phyloP scores from a whole-genome alignment of 345 rosid genomes.

The Nephelium lappaceum region DNA sequence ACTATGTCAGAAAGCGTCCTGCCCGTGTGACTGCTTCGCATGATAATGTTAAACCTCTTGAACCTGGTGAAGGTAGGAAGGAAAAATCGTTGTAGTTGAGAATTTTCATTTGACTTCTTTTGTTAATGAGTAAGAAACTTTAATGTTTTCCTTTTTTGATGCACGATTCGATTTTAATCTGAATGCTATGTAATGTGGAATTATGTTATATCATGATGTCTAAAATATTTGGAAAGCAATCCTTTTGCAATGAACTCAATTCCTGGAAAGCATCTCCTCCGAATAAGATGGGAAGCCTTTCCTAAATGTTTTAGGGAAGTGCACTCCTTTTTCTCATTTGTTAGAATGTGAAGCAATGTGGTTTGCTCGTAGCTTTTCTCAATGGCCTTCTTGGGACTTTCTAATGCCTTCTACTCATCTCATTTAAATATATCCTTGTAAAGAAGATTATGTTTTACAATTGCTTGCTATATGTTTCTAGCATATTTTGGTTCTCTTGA shows the following conservation, averaged over 20 bases:
- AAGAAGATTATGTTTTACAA: neutral
- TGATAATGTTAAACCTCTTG: constrained; percentile 35
- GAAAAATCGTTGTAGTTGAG: neutral
- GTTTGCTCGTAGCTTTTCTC: neutral
- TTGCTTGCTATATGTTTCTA: neutral
- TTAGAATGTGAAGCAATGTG: neutral
- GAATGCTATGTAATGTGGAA: neutral
- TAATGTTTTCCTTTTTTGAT: neutral
- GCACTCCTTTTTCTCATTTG: neutral
- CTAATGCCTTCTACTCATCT: neutral
- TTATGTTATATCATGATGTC: neutral
- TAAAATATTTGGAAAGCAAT: neutral
- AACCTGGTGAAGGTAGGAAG: constrained; percentile 48
- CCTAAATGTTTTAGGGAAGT: neutral
- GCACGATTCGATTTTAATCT: neutral
- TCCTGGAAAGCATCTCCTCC: neutral
- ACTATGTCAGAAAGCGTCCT: constrained; percentile 69
- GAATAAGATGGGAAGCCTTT: neutral
- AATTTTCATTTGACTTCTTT: neutral
- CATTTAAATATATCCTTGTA: neutral
- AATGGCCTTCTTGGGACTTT: neutral
- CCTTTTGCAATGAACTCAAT: neutral
- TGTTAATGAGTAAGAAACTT: neutral
- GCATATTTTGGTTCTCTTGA: neutral
- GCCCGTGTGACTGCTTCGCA: constrained; percentile 31